Evolutionary conservation across 306 rosid species (phyloP).

Genomic region (Dicorynia guianensis): DNA sequence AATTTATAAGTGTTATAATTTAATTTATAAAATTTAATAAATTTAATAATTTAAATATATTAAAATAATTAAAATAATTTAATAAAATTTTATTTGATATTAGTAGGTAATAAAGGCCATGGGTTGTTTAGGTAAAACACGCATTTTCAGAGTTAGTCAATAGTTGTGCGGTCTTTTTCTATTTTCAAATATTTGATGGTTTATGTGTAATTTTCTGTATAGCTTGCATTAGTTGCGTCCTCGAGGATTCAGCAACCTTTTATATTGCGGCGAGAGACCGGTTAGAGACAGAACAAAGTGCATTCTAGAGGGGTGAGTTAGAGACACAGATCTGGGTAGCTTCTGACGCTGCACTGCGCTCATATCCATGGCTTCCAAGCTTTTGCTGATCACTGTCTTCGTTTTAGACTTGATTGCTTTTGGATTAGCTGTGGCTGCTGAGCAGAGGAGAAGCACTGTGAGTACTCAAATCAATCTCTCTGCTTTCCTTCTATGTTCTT

Average conservation of each 20-base stretch:
- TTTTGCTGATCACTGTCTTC: constrained; percentile 67
- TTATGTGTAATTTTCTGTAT: not conserved
- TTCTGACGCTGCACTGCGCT: constrained; percentile 35
- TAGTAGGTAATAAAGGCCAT: not conserved
- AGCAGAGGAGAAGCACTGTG: constrained; percentile 95
- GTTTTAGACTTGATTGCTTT: constrained; percentile 81
- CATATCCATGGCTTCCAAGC: constrained; percentile 87
- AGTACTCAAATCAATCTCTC: constrained; percentile 44
- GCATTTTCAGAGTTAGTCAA: constrained; percentile 30
- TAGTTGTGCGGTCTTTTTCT: constrained; percentile 52
- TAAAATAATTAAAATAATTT: no score
- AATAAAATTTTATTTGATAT: no score
- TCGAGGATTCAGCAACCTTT: constrained; percentile 28
- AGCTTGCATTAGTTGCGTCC: constrained; percentile 33
- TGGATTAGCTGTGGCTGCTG: constrained; percentile 94
- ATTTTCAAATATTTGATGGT: not conserved
- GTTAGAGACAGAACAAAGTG: not conserved
- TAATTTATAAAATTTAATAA: no score
- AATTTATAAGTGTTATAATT: no score
- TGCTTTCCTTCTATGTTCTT: not conserved
- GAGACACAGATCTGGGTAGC: constrained; percentile 50
- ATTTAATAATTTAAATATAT: no score
- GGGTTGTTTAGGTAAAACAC: constrained; percentile 44
- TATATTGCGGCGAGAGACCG: constrained; percentile 21
- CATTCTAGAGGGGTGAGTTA: constrained; percentile 8